These are phyloP conservation scores for Exophiala bonariae DNA, from an alignment of 2,329 filamentous ascomycete species.

Conservation along the genomic window DNA sequence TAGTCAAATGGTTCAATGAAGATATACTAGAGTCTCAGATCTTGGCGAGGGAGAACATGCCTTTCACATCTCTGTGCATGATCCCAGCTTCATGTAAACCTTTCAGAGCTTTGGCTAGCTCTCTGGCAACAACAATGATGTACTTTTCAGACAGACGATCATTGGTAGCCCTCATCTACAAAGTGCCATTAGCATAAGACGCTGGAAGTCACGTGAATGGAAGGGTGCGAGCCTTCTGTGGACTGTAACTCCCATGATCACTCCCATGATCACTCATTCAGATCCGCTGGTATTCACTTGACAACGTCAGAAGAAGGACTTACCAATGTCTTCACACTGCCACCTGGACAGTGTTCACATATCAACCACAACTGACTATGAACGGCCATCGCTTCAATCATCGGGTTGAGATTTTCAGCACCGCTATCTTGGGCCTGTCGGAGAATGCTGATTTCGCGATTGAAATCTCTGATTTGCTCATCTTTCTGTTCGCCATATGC, in stretches of 20 bases:
- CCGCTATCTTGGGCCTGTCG: slow-evolving; percentile 62
- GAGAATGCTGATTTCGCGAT: slow-evolving; percentile 63
- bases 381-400: slow-evolving; percentile 64
- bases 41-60: slow-evolving; percentile 34
- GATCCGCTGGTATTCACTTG: no score
- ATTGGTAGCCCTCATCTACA: slow-evolving; percentile 49
- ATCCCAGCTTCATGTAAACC: slow-evolving; percentile 66
- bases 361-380: slow-evolving; percentile 67
- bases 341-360: slow-evolving; percentile 66
- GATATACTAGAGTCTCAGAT: background rate
- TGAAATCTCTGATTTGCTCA: slow-evolving; percentile 55
- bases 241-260: no score
- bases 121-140: slow-evolving; percentile 64
- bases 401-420: slow-evolving; percentile 63
- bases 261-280: no score
- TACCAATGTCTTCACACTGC: slow-evolving; percentile 65
- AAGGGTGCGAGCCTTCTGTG: background rate
- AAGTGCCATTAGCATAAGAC: background rate
- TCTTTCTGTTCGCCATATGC: slow-evolving; percentile 46
- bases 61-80: slow-evolving; percentile 66
- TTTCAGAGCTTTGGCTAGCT: slow-evolving; percentile 61
- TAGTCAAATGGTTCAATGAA: background rate
- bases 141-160: slow-evolving; percentile 59
- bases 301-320: no score
- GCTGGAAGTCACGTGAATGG: no score